Conservation (phyloP, 331 rosid species). For the Quercus tomentella region DNA sequence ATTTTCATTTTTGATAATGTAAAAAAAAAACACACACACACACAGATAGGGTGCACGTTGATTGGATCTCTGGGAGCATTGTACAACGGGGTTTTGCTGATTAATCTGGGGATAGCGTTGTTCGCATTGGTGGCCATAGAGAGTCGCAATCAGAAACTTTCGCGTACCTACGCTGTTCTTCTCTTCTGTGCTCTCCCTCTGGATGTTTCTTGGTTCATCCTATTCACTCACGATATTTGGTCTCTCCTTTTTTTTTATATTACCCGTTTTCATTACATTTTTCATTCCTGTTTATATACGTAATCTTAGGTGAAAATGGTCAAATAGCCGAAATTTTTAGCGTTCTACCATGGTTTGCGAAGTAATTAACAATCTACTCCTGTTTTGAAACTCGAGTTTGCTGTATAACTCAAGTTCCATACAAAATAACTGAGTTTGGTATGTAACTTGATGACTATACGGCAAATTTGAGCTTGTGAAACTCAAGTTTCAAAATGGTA, state of each 20-base stretch:
- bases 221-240: constrained; percentile 78
- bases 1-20: no score
- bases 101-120: constrained; percentile 72
- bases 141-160: constrained; percentile 92
- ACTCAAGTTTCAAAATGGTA: no score
- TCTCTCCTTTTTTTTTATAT: neutral
- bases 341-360: no score
- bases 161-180: constrained; percentile 88
- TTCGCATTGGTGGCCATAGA: constrained; percentile 95
- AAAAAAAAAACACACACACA: neutral
- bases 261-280: neutral
- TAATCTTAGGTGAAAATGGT: no score
- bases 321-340: no score
- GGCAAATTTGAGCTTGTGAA: accelerated
- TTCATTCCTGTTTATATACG: no score
- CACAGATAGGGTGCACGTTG: constrained; percentile 82
- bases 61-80: constrained; percentile 90
- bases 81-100: constrained; percentile 75
- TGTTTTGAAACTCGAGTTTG: no score
- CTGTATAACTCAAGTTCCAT: accelerated
- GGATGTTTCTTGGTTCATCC: constrained; percentile 82
- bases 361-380: no score
- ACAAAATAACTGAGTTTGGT: no score
- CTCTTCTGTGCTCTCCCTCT: constrained; percentile 70
- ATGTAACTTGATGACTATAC: no score